phyloP scores from a whole-genome alignment of 352 stramenopile species.

The Globisporangium splendens region DNA sequence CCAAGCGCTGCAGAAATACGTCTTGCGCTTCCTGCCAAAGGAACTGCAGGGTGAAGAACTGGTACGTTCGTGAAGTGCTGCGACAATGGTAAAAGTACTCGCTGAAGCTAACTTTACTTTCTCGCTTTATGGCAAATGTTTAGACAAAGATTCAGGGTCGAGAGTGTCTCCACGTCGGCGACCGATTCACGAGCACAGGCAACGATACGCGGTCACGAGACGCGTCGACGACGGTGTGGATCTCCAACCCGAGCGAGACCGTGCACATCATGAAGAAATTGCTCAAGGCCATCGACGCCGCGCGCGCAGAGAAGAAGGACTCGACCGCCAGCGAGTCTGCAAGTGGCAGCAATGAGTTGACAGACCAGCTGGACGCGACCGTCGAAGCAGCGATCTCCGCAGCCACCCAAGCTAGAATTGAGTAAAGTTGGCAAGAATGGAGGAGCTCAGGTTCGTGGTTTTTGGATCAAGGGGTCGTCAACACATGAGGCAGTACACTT shows the following conservation, averaged over 20 bases:
- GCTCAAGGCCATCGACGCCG: slow-evolving; percentile 60
- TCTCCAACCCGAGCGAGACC: slow-evolving; percentile 93
- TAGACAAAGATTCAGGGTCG: slow-evolving; percentile 66
- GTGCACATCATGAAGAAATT: slow-evolving; percentile 94
- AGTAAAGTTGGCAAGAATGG: background rate
- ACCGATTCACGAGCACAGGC: slow-evolving; percentile 83
- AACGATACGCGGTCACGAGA: slow-evolving; percentile 94
- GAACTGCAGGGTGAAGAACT: slow-evolving; percentile 74
- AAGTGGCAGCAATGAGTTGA: background rate
- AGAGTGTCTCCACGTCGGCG: slow-evolving; percentile 94
- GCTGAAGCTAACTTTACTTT: background rate
- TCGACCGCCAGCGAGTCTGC: slow-evolving; percentile 15
- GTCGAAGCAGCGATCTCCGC: slow-evolving; percentile 68
- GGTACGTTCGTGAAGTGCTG: slow-evolving; percentile 16
- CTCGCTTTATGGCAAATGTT: background rate
- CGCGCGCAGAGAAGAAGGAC: slow-evolving; percentile 24
- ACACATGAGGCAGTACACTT: slow-evolving; percentile 1
- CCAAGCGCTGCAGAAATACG: slow-evolving; percentile 86
- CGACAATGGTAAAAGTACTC: too few relatives aligned
- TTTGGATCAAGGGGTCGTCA: background rate
- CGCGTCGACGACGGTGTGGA: slow-evolving; percentile 93
- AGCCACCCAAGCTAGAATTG: slow-evolving; percentile 31
- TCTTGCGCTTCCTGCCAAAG: slow-evolving; percentile 67
- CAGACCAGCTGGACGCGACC: slow-evolving; percentile 40
- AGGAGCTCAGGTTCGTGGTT: too few relatives aligned